phyloP scores from a whole-genome alignment of 169 alveolate genomes.

The Plasmodium inui region DNA sequence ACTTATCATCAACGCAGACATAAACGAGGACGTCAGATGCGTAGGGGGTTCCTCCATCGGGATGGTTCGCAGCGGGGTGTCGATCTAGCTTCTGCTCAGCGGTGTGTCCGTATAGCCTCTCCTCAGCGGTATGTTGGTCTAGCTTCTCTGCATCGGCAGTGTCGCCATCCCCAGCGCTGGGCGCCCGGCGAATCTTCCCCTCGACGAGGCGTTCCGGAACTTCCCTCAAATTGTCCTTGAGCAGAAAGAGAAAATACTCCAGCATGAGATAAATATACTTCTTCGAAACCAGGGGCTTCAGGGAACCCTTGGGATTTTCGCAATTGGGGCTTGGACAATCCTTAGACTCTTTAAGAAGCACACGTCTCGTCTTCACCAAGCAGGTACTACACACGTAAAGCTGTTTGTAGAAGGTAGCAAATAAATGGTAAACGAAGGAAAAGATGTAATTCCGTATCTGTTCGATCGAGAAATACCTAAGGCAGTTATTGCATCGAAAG shows the following conservation, averaged over 20 bases:
- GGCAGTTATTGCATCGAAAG: conserved; percentile 60
- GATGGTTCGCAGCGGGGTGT: background rate
- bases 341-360: conserved; percentile 54
- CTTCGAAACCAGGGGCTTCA: conserved; percentile 53
- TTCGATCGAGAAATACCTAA: conserved; percentile 19
- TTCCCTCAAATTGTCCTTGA: conserved; percentile 21
- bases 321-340: conserved; percentile 79
- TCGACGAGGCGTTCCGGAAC: background rate
- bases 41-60: background rate
- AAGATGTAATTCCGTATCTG: conserved; percentile 60
- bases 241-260: conserved; percentile 36
- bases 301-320: conserved; percentile 32
- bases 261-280: conserved; percentile 32
- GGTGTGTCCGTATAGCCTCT: too few relatives aligned
- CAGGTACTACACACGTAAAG: conserved; percentile 48
- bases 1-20: conserved; percentile 19
- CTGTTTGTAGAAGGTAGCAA: conserved; percentile 58
- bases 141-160: too few relatives aligned
- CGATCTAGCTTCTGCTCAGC: background rate
- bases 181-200: background rate
- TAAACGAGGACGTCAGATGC: conserved; percentile 28
- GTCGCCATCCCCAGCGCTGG: too few relatives aligned
- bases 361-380: conserved; percentile 75
- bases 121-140: too few relatives aligned
- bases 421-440: conserved; percentile 38